Conservation (phyloP, 176 grass and related monocot genomes). For the Oryza brachyantha region DNA sequence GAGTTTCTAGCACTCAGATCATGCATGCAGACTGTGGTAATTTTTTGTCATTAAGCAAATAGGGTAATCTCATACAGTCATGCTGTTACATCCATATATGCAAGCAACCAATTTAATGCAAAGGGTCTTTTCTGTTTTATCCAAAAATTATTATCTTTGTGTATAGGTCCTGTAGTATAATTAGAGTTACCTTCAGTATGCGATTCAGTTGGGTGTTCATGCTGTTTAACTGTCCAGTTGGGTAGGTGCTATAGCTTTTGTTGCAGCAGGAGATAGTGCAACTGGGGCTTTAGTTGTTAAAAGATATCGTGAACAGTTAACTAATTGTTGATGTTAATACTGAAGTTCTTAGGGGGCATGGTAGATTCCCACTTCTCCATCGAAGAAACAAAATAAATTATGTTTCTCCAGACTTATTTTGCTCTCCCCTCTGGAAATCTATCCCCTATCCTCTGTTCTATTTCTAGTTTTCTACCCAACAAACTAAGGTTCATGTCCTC, state of each 20-base stretch:
- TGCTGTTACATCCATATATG: constrained; percentile 7
- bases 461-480: not conserved
- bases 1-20: constrained; percentile 85
- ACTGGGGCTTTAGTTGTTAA: not conserved
- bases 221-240: not conserved
- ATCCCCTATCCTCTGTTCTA: not conserved
- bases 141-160: not conserved
- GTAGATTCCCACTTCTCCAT: not conserved
- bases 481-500: not conserved
- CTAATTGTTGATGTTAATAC: not conserved
- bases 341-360: not conserved
- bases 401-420: not conserved
- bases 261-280: not conserved
- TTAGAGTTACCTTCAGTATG: not conserved
- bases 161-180: not conserved
- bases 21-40: constrained; percentile 93
- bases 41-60: constrained; percentile 11
- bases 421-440: not conserved
- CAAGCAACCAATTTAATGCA: not conserved
- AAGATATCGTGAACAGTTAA: not conserved
- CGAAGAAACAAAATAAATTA: not conserved
- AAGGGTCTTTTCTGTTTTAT: not conserved
- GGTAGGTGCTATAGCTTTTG: not conserved
- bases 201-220: not conserved
- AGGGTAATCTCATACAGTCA: not conserved